These are phyloP conservation scores for Haematococcus lacustris DNA, from an alignment of 139 green algal species.

Conservation along the genomic window DNA sequence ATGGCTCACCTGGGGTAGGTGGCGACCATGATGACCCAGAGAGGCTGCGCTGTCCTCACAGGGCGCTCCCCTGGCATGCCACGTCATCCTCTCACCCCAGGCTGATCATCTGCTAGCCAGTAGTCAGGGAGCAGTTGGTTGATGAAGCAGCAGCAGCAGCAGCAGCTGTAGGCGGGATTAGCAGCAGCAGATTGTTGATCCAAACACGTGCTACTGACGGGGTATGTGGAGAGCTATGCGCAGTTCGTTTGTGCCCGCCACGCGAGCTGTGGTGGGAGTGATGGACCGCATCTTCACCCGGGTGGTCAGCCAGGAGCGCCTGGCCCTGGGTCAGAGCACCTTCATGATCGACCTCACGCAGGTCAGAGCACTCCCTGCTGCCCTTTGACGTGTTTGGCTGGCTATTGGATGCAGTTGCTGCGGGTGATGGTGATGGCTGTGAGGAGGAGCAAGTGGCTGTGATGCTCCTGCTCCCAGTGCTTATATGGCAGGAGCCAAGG, in stretches of 20 bases:
- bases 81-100: no score
- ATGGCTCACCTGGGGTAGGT: slow-evolving; percentile 58
- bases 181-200: no score
- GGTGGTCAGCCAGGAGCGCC: slow-evolving; percentile 38
- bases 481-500: background rate
- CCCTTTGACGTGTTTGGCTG: no score
- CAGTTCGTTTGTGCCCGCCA: slow-evolving; percentile 57
- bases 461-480: background rate
- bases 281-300: slow-evolving; percentile 75
- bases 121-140: no score
- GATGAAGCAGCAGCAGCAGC: no score
- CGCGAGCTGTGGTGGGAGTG: slow-evolving; percentile 55
- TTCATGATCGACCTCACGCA: slow-evolving; percentile 84
- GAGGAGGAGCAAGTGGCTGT: background rate
- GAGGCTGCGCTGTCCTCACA: no score
- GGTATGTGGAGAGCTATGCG: slow-evolving; percentile 15
- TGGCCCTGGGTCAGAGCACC: slow-evolving; percentile 34
- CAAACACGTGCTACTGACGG: no score
- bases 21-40: no score
- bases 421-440: background rate
- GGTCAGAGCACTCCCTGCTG: slow-evolving; percentile 18
- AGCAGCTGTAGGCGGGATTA: no score
- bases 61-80: no score
- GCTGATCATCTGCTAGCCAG: no score
- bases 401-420: background rate